Base-by-base conservation (phyloP, 768 basidiomycete species). In the Trametes maxima region DNA sequence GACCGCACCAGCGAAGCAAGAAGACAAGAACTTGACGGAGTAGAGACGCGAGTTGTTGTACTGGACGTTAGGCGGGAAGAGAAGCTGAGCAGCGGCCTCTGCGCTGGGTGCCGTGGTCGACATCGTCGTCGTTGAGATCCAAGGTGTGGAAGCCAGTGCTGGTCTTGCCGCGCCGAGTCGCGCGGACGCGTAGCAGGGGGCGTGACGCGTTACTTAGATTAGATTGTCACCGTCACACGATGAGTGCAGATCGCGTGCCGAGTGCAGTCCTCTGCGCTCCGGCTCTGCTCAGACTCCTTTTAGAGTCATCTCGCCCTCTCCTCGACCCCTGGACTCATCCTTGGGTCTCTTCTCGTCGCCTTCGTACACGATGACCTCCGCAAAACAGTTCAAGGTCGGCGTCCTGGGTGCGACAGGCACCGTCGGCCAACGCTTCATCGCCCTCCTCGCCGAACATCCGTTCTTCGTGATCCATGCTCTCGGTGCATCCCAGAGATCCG, bases 381-480 rank as follows among this genome's bases (percentile, higher is more conserved):
- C 35, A 61, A 67, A 3, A 69, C 47, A 64, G 48, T 53, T 80
- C 64, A 79, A 76, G 45, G 90, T 95, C 60, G 93, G 92, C 61
- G 78, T 95, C 48, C 80, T 95, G 10, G 93, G 93, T 35, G 93
- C 94, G 1, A 95, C 93, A 0, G 94, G 96, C 59, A 97, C 94
- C 48, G 96, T 98, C 50, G 95, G 96, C 22, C 96, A 98, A 75
- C 85, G 95, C 42, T 99, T 98, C 75, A 90, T 98, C 74, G 82
- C 86, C 51, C 86, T 98, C 49, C 88, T 99, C 49, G 80, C 92
- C 4, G 72, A 78, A 7, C 97, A 99, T 72, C 95, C 96, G 0
- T 98, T 89, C 86, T 98, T 99, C 75, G 77, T 79, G 60, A 81
- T 98, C 66, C 87, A 89, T 72, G 88, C 85, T 0, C 83, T 99